Evolutionary conservation across 352 stramenopile species (phyloP), one percentile per base, ranked within the genome.

Genomic region (Saprolegnia diclina): DNA sequence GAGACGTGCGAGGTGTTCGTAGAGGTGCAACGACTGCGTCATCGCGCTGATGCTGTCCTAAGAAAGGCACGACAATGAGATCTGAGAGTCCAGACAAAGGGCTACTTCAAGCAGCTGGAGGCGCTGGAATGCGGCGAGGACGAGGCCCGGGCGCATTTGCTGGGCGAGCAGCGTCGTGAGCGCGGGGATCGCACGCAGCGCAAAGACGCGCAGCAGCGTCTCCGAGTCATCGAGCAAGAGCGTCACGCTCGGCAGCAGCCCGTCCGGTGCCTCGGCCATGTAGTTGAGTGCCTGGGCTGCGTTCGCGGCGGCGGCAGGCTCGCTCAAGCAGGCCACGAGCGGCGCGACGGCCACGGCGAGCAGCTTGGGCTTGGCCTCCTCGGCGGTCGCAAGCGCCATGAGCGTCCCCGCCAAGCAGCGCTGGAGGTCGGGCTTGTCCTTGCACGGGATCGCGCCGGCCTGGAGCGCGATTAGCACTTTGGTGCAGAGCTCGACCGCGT

Each of bases 261-360:
- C 63, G 0, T 37, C 19, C 5, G n/a, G 63, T 4, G 19, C 45
- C 26, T 92, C 84, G 24, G 82, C 90, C 4, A 79, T 81, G 9
- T 79, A 90, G 64, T 85, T 88, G 65, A 90, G 77, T 5, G 81
- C 71, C 35, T 89, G 81, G 10, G 57, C 74, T 5, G 82, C 80
- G 54, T 89, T 91, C n/a, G 73, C 61, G 14, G 76, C 72, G 46
- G 90, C 72, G 1, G 74, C 67, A 0, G 65, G 14, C 22, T 66
- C 79, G 7, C 77, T 77, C 26, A 92, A 66, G 63, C 84, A 92
- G 42, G 73, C 74, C 9, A 76, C 74, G 5, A 92, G 72, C 42
- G 81, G 80, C 63, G 89, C 79, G 53, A 90, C 79, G n/a, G 80
- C 84, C 42, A 83, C 85, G 65, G 89, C 80, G 65, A 92, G 73